Evolutionary conservation across 768 basidiomycete genomes (phyloP).

Genomic region (Termitomyces eurrhizus): DNA sequence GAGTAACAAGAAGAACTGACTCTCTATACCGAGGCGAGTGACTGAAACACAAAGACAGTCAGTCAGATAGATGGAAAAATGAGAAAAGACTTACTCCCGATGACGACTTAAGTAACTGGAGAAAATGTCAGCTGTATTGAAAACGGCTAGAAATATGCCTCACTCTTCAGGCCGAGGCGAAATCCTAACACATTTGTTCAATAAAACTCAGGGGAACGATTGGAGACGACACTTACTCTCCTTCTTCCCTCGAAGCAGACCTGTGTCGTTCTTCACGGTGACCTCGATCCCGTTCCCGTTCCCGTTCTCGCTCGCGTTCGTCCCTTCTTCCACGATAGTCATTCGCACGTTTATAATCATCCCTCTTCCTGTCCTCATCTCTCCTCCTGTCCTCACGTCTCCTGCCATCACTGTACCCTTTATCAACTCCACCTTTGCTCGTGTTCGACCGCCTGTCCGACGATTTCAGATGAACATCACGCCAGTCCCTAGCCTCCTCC

Average conservation of each 20-base stretch:
- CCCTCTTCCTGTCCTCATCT: slow-evolving; percentile 30
- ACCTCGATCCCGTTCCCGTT: slow-evolving; percentile 11
- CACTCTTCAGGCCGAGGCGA: slow-evolving; percentile 5
- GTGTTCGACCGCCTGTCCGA: slow-evolving; percentile 23
- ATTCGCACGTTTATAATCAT: slow-evolving; percentile 28
- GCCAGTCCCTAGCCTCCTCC: slow-evolving; percentile 59
- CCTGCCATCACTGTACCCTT: slow-evolving; percentile 25
- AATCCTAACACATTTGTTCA: background rate
- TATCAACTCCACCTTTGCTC: slow-evolving; percentile 35
- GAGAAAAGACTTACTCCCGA: slow-evolving; percentile 2
- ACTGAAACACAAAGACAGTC: background rate
- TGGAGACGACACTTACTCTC: slow-evolving; percentile 76
- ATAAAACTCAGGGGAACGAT: background rate
- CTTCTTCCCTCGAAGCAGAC: slow-evolving; percentile 61
- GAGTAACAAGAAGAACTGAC: background rate
- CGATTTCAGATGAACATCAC: slow-evolving; percentile 59
- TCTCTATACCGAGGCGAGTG: slow-evolving; percentile 3
- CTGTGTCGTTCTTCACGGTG: slow-evolving; percentile 24
- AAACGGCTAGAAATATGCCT: background rate
- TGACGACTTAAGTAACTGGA: slow-evolving; percentile 1
- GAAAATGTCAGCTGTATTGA: slow-evolving; percentile 8
- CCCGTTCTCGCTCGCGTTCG: slow-evolving; percentile 23
- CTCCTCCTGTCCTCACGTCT: slow-evolving; percentile 29
- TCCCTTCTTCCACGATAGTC: slow-evolving; percentile 33
- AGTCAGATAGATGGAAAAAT: background rate